These are phyloP conservation scores for Juglanconis oblonga DNA, from an alignment of 2,329 filamentous ascomycete species.

Conservation along the genomic window DNA sequence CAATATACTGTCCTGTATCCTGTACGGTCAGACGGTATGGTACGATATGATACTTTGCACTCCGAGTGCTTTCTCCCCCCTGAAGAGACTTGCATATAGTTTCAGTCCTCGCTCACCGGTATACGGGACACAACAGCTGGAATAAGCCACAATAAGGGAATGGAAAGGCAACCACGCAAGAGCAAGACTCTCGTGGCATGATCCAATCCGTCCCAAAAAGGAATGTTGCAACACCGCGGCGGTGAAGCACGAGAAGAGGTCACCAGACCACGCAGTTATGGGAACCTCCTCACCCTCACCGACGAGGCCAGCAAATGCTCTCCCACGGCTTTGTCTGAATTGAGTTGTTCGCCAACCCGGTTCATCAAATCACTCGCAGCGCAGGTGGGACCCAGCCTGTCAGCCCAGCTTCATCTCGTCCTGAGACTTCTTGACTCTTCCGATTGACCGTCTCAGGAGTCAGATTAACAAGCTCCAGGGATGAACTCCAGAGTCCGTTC, in stretches of 20 bases:
- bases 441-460: neutral
- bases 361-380: neutral
- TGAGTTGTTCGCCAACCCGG: neutral
- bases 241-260: neutral
- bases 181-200: neutral
- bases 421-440: neutral
- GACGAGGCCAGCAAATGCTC: too few relatives aligned
- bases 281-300: too few relatives aligned
- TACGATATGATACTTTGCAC: too few relatives aligned
- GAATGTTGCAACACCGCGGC: neutral
- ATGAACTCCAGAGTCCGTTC: neutral
- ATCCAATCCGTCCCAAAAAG: neutral
- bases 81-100: neutral
- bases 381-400: neutral
- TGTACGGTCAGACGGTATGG: too few relatives aligned
- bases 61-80: neutral
- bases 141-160: neutral
- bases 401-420: neutral
- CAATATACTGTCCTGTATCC: too few relatives aligned
- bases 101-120: neutral
- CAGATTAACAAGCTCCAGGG: neutral
- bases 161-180: neutral
- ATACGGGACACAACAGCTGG: neutral
- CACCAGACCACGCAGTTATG: neutral
- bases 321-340: neutral